phyloP scores from a whole-genome alignment of 2,329 filamentous ascomycete species.

The Coniochaeta sp. region DNA sequence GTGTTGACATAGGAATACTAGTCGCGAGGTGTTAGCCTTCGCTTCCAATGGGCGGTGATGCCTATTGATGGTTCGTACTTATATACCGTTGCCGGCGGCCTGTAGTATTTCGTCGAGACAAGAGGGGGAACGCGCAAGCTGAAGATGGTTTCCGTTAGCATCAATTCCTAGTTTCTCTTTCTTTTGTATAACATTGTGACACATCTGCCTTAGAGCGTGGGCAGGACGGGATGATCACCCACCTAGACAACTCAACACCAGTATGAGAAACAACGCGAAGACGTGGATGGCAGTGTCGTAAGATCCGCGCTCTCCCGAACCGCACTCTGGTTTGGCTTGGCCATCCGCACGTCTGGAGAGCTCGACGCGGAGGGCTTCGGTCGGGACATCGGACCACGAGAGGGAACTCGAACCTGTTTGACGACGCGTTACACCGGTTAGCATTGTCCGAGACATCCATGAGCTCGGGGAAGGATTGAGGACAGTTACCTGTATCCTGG shows the following conservation, averaged over 20 bases:
- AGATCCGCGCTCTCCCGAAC: conserved; percentile 40
- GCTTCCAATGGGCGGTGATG: no score
- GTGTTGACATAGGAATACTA: conserved; percentile 60
- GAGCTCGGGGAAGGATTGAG: background rate
- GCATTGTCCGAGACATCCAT: background rate
- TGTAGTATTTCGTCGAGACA: conserved; percentile 49
- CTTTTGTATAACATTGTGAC: no score
- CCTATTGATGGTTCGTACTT: no score
- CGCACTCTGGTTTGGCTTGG: conserved; percentile 39
- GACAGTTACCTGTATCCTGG: background rate
- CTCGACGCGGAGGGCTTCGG: conserved; percentile 44
- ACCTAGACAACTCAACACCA: conserved; percentile 53
- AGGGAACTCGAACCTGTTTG: conserved; percentile 2
- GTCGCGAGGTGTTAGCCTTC: no score
- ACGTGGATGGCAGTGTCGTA: conserved; percentile 65
- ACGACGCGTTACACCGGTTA: background rate
- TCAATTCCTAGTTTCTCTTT: no score
- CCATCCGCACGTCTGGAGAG: conserved; percentile 36
- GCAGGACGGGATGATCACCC: conserved; percentile 19
- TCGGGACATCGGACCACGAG: conserved; percentile 43
- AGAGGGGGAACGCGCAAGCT: conserved; percentile 61
- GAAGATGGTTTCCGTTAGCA: conserved; percentile 6
- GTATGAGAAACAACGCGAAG: conserved; percentile 59
- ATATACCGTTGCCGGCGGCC: conserved; percentile 44
- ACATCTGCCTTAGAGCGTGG: no score